Conservation (phyloP, 768 basidiomycete genomes). For the Termitomyces sp. region DNA sequence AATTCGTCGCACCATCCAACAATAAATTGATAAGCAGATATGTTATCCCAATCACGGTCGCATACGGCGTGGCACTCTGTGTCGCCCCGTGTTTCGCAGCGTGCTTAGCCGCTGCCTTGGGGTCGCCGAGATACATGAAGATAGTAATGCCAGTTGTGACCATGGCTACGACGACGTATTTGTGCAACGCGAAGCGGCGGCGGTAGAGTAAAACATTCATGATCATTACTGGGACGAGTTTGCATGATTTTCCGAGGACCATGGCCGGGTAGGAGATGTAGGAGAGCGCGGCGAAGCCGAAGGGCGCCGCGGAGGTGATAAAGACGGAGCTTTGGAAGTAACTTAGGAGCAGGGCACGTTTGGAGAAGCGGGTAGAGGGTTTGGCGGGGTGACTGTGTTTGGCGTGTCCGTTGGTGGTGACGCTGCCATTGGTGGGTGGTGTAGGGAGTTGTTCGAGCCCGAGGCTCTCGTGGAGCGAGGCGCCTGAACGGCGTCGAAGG, state of each 20-base stretch:
- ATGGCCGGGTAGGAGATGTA: slow-evolving; percentile 98
- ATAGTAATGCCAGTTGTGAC: slow-evolving; percentile 88
- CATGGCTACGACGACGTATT: slow-evolving; percentile 92
- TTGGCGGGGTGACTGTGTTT: slow-evolving; percentile 26
- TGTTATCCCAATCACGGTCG: slow-evolving; percentile 62
- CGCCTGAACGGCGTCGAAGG: slow-evolving; percentile 47
- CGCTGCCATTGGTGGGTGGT: slow-evolving; percentile 16
- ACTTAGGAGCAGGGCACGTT: slow-evolving; percentile 50
- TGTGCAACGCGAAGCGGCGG: slow-evolving; percentile 86
- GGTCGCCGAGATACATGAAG: slow-evolving; percentile 86
- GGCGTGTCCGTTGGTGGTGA: slow-evolving; percentile 21
- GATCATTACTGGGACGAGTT: slow-evolving; percentile 96
- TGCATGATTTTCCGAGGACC: slow-evolving; percentile 98
- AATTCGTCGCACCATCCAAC: slow-evolving; percentile 91
- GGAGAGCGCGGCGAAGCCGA: slow-evolving; percentile 91
- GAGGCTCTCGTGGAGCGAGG: slow-evolving; percentile 49
- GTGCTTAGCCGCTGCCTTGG: slow-evolving; percentile 35
- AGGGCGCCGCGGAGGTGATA: slow-evolving; percentile 89
- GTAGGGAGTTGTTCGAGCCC: slow-evolving; percentile 46
- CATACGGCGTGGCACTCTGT: slow-evolving; percentile 33
- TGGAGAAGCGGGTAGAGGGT: slow-evolving; percentile 28
- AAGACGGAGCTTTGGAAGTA: slow-evolving; percentile 84
- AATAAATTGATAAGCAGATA: slow-evolving; percentile 84
- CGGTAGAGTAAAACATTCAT: slow-evolving; percentile 97
- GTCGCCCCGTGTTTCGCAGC: slow-evolving; percentile 31